These are phyloP conservation scores for Hebeloma cylindrosporum DNA, from an alignment of 768 basidiomycete genomes.

Conservation along the genomic window DNA sequence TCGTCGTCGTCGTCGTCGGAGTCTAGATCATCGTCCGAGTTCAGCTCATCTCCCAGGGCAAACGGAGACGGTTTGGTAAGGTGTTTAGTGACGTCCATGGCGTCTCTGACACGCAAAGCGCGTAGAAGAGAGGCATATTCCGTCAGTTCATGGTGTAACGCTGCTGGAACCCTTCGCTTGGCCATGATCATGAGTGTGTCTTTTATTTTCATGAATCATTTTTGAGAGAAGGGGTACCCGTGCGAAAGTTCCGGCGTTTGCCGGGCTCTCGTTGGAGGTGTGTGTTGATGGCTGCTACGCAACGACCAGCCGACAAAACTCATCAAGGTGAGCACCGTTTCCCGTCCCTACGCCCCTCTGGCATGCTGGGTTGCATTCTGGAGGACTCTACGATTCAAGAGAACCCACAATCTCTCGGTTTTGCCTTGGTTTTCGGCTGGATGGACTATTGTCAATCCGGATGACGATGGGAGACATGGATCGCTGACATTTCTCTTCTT, in stretches of 20 bases:
- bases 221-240: conserved; percentile 9
- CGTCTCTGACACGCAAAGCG: conserved; percentile 54
- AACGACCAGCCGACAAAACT: conserved; percentile 39
- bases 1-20: conserved; percentile 22
- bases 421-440: conserved; percentile 34
- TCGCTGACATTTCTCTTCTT: conserved; percentile 16
- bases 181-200: too few species aligned
- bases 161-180: conserved; percentile 49
- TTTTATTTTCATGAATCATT: too few species aligned
- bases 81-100: conserved; percentile 58
- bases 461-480: conserved; percentile 31
- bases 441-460: conserved; percentile 35
- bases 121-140: conserved; percentile 70
- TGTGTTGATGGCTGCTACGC: conserved; percentile 12
- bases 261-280: conserved; percentile 14
- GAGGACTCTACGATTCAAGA: conserved; percentile 15
- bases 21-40: conserved; percentile 23
- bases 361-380: conserved; percentile 11
- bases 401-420: conserved; percentile 17
- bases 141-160: conserved; percentile 61
- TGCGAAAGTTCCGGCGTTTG: conserved; percentile 17
- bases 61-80: conserved; percentile 36
- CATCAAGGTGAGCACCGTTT: conserved; percentile 60
- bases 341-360: conserved; percentile 18
- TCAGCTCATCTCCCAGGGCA: conserved; percentile 13